Base-by-base conservation (phyloP, 1,139 yeast species). In the Meyerozyma elateridarum region DNA sequence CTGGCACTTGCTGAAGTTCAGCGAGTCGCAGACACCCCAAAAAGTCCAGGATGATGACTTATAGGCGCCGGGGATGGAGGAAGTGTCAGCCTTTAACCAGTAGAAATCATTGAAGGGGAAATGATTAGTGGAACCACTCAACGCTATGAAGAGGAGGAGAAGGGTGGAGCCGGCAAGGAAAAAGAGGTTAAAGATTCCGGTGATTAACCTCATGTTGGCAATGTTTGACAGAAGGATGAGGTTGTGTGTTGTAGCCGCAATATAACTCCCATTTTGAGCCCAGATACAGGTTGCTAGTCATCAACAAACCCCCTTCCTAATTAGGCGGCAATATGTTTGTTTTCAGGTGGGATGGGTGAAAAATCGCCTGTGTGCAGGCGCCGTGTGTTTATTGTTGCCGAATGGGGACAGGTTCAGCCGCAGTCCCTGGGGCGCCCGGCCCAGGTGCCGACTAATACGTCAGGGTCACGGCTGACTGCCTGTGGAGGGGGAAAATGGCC, bases 11-110 rank as follows among this genome's bases (percentile, higher is more conserved):
- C 68, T 60, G 41, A 61, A 60, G 47, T 59, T 50, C 15, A 48
- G 37, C 15, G 44, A 33, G 30, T 61, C 59, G 56, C 88, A 80
- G 29, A 80, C 71, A 45, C 91, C 91, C 93, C 93, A 83, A 64
- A 77, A 83, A 2, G 89, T 79, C 91, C 91, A 83, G 42, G 85
- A 76, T 13, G 85, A 62, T 20, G 55, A 38, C 22, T 55, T 59
- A 22, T 71, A 68, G n/a, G 88, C 85, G 36, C 64, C 61, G 7
- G 68, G 41, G 35, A 81, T 77, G 32, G 52, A 52, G 1, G 74
- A 56, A 32, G 91, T 82, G 51, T 81, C 80, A 32, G 81, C 91
- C 52, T 73, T 64, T 29, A 83, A 51, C 88, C 88, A 80, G 60
- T 78, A 83, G 46, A 82, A 80, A 32, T 59, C 61, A 56, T 79